Base-by-base conservation (phyloP, 2,329 filamentous ascomycete species). In the Graphilbum fragrans region DNA sequence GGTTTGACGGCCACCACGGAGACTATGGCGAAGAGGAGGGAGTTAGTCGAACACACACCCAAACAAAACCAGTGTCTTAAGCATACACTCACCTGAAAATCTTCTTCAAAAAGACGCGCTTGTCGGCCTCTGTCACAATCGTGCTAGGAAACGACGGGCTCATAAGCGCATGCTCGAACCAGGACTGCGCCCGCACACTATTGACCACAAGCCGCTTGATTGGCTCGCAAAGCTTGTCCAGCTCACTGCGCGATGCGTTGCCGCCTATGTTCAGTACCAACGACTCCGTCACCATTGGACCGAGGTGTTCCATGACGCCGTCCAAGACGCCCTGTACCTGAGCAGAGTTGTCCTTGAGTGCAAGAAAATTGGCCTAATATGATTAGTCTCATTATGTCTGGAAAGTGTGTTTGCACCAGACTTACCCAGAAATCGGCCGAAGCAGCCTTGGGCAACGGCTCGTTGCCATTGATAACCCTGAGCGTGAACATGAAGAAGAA, bases 401-500 rank as follows among this genome's bases (percentile, higher is more conserved):
- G 25, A 8, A 8, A 29, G 8, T 29, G 8, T 29, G 25, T 14
- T 14, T 8, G 8, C 14, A 14, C 25, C 25, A 29, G 8, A 29
- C 25, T 29, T 60, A 82, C 78, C 83, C 86, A 92, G 47, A 93
- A 84, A 22, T 82, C 76, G 9, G 79, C 74, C 2, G 85, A 74
- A 3, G 82, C 74, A 23, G 72, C 72, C 59, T 92, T 93, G 0
- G 84, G 82, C 10, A 93, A 63, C 1, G 82, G 77, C 45, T 92
- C 85, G 23, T 70, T 75, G 12, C 80, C 80, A 35, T 79, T 71
- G 7, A 93, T 62, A 8, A 84, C 77, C 50, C 75, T 72, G 12
- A 92, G 63, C 0, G 78, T 73, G 52, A 90, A 88, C 41, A 79
- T 61, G 52, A 93, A 82, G 45, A 86, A 71, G 50, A 70, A 75